Base-by-base conservation (phyloP, 306 rosid genomes). In the Quercus berberidifolia region DNA sequence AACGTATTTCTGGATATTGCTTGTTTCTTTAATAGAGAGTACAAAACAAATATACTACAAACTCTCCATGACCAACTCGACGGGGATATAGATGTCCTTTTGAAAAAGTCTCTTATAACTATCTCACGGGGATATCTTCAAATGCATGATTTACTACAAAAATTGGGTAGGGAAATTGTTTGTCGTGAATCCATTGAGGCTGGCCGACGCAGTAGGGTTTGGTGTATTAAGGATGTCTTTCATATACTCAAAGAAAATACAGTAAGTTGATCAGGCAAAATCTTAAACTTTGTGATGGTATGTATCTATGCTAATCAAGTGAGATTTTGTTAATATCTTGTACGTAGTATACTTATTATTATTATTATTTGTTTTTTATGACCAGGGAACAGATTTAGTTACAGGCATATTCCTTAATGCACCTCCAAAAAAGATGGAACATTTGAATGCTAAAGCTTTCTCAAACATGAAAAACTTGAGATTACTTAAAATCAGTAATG, bases 391-490 rank as follows among this genome's bases (percentile, higher is more conserved):
- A n/a, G n/a, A n/a, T n/a, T n/a, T n/a, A n/a, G n/a, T n/a, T n/a
- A 46, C 71, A 78, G 69, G 86, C 75, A 35, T 87, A 55, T n/a
- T 21, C 20, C 30, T 78, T 3, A 56, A 81, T 52, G 8, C 68
- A 19, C 28, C 78, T 3, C 5, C 19, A 74, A 41, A n/a, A 18
- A 19, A 65, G 13, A 14, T 62, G 31, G 0, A 72, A 30, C 7
- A 55, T 21, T 23, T 84, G 70, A 69, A 33, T 25, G 58, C 82
- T 13, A 4, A 43, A 3, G 82, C 62, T 1, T 87, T 43, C 51
- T 43, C 51, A 43, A 80, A 74, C 19, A 74, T 80, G 83, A 80
- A 74, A 30, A 68, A 38, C 18, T 78, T 80, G 15, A 76, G 73
- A 70, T n/a, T 74, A 43, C 64, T 80, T 19, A 41, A 55, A 46